Evolutionary conservation across 2,329 filamentous ascomycete genomes (phyloP).

Genomic region (Neocucurbitaria cava): DNA sequence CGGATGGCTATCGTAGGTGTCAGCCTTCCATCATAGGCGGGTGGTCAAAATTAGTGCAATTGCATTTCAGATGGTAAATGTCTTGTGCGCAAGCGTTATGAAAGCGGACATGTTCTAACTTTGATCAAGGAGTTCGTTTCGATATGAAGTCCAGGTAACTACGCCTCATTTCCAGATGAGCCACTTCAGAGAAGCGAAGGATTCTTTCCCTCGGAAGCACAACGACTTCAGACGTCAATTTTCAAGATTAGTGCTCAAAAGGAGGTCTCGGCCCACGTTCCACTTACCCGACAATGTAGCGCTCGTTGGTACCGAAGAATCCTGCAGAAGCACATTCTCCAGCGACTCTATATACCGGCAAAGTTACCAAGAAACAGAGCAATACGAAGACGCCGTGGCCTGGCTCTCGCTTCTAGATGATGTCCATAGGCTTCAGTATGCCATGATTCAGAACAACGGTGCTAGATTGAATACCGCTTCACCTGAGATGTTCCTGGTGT

Average conservation of each 20-base stretch:
- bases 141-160: conserved; percentile 14
- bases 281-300: not conserved
- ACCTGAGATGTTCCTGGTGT: not conserved
- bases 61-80: conserved; percentile 2
- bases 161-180: conserved; percentile 12
- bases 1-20: conserved; percentile 16
- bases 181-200: not conserved
- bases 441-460: not conserved
- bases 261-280: too few relatives aligned
- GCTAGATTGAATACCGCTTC: too few relatives aligned
- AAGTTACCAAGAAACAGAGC: not conserved
- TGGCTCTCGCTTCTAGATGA: conserved; percentile 7
- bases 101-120: not conserved
- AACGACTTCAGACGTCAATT: too few relatives aligned
- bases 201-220: not conserved
- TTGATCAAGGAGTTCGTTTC: conserved; percentile 5
- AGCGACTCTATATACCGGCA: not conserved
- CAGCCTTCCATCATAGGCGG: conserved; percentile 9
- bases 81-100: not conserved
- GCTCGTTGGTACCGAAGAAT: not conserved
- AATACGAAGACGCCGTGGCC: not conserved
- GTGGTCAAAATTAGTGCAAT: not conserved
- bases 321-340: not conserved
- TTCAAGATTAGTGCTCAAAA: too few relatives aligned
- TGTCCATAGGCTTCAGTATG: not conserved